Percentiles rank a stretch among this genome's conserved stretches.
phyloP scores from a whole-genome alignment of 176 grass and related monocot species.

The Lolium perenne region DNA sequence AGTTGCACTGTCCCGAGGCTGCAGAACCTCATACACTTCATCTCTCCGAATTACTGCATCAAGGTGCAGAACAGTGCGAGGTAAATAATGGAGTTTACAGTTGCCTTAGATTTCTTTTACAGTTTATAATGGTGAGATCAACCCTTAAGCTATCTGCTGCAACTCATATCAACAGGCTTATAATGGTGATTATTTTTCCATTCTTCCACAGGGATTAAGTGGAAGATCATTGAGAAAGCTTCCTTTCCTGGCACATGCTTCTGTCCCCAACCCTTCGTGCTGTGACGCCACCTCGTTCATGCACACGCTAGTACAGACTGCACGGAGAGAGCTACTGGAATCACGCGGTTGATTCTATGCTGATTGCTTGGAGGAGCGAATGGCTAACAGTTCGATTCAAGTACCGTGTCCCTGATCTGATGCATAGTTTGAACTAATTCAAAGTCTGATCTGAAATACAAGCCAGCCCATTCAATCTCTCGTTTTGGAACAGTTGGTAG shows the following conservation, averaged over 20 bases:
- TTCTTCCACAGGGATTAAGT: constrained; percentile 71
- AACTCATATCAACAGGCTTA: not conserved
- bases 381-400: constrained; percentile 26
- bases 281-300: constrained; percentile 70
- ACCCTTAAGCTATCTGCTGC: not conserved
- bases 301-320: constrained; percentile 70
- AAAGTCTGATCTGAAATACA: not conserved
- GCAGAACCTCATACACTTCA: constrained; percentile 57
- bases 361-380: constrained; percentile 27
- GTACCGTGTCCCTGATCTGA: not conserved
- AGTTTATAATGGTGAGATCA: too few relatives aligned
- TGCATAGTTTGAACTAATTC: constrained; percentile 31
- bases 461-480: not conserved
- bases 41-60: constrained; percentile 63
- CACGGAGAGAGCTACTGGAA: constrained; percentile 74
- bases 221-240: constrained; percentile 92
- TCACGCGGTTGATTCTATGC: constrained; percentile 46
- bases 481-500: constrained; percentile 30
- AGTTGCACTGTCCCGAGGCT: constrained; percentile 51
- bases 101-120: not conserved
- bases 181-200: not conserved
- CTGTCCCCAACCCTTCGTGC: constrained; percentile 53
- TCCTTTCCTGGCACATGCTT: constrained; percentile 91
- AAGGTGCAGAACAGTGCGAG: constrained; percentile 85
- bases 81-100: constrained; percentile 47